phyloP scores from a whole-genome alignment of 208 protist genomes.

The Trypanosoma scelopori region DNA sequence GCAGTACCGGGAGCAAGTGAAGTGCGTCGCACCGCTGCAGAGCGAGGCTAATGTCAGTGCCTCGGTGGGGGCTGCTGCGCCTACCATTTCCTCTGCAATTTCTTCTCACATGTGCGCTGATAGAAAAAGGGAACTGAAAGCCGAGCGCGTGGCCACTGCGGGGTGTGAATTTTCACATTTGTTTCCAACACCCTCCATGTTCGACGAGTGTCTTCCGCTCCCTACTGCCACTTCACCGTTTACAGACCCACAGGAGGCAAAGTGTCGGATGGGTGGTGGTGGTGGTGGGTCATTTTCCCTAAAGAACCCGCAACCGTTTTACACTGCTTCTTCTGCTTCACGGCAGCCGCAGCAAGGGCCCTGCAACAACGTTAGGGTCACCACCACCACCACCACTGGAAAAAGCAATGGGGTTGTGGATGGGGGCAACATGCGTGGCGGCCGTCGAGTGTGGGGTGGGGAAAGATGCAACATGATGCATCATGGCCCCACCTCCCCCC shows the following conservation, averaged over 20 bases:
- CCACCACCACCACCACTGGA: neutral
- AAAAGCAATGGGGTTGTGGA: neutral
- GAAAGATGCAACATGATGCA: neutral
- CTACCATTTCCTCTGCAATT: conserved; percentile 6
- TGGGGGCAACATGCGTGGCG: neutral
- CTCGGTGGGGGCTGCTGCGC: neutral
- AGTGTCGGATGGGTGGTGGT: neutral
- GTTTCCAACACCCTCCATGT: neutral
- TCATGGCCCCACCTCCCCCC: too few species aligned
- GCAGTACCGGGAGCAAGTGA: neutral
- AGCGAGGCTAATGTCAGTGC: neutral
- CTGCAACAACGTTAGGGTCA: neutral
- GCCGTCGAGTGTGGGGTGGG: neutral
- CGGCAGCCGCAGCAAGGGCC: neutral
- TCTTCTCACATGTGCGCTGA: conserved; percentile 1
- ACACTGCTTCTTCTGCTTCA: conserved; percentile 5
- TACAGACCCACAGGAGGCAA: conserved; percentile 14
- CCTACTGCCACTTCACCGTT: conserved; percentile 19
- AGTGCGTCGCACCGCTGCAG: neutral
- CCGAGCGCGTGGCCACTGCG: neutral
- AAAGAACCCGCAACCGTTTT: conserved; percentile 26
- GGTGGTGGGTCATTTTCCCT: neutral
- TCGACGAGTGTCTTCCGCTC: conserved; percentile 25
- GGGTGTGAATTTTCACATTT: neutral
- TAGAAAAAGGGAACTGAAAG: neutral